phyloP scores from a whole-genome alignment of 116 monocot species.

The Iris pallida region DNA sequence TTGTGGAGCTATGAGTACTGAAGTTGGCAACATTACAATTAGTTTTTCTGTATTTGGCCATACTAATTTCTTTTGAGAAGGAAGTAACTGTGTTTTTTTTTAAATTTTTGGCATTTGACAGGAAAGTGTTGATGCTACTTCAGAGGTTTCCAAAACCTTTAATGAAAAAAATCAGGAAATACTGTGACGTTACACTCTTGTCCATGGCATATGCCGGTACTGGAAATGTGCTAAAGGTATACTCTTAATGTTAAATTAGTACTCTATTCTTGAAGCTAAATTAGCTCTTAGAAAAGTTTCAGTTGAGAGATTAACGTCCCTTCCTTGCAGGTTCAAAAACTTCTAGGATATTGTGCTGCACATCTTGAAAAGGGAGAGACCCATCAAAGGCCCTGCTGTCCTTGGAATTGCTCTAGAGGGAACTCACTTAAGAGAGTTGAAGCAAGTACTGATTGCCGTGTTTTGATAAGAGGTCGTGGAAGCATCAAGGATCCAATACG shows the following conservation, averaged over 20 bases:
- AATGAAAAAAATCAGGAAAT: slow-evolving; percentile 93
- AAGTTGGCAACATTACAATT: too few species aligned
- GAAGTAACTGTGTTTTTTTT: not conserved
- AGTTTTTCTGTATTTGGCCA: too few species aligned
- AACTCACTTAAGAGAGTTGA: slow-evolving; percentile 81
- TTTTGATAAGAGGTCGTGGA: slow-evolving; percentile 79
- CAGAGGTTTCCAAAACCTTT: slow-evolving; percentile 93
- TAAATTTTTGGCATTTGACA: slow-evolving; percentile 20
- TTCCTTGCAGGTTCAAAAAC: too few species aligned
- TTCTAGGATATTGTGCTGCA: slow-evolving; percentile 79
- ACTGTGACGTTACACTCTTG: slow-evolving; percentile 88
- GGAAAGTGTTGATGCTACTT: slow-evolving; percentile 96
- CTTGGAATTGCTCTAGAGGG: slow-evolving; percentile 93
- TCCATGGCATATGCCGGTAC: slow-evolving; percentile 98
- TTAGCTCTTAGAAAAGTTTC: too few species aligned
- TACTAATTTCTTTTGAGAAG: too few species aligned
- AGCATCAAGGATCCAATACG: slow-evolving; percentile 77
- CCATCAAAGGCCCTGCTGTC: slow-evolving; percentile 96
- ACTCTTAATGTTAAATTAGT: too few species aligned
- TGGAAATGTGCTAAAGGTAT: slow-evolving; percentile 97
- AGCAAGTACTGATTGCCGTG: slow-evolving; percentile 73
- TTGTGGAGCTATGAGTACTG: too few species aligned
- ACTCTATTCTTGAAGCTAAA: too few species aligned
- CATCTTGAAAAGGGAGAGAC: slow-evolving; percentile 95
- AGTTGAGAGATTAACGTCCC: too few species aligned